phyloP scores from a whole-genome alignment of 306 rosid species.

The Cucurbita moschata region DNA sequence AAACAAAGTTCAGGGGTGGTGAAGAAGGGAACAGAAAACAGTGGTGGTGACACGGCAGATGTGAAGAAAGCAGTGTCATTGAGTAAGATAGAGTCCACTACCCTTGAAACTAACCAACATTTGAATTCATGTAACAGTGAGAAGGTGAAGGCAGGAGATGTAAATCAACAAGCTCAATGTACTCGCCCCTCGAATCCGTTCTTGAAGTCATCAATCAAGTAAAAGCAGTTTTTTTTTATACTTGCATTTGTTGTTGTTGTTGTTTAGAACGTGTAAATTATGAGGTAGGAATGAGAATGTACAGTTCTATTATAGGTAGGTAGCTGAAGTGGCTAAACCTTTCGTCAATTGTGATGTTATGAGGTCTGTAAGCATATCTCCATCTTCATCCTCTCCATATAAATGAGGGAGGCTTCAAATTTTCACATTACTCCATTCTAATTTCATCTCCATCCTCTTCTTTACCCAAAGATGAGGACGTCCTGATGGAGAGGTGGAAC shows the following conservation, averaged over 20 bases:
- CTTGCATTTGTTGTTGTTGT: background rate
- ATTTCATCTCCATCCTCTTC: too few relatives aligned
- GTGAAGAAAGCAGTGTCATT: slow-evolving; percentile 20
- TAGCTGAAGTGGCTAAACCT: background rate
- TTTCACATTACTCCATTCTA: too few relatives aligned
- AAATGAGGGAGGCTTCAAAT: too few relatives aligned
- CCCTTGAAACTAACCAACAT: slow-evolving; percentile 15
- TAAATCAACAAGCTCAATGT: slow-evolving; percentile 25
- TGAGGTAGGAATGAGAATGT: slow-evolving; percentile 5
- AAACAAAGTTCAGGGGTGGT: slow-evolving; percentile 17
- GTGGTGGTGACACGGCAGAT: slow-evolving; percentile 6
- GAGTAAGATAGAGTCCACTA: slow-evolving; percentile 11
- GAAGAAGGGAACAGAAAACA: slow-evolving; percentile 8
- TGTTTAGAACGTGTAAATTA: slow-evolving; percentile 5
- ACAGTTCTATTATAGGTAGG: background rate
- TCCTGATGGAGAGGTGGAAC: too few relatives aligned
- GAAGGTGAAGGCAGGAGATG: slow-evolving; percentile 24
- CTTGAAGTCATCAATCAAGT: slow-evolving; percentile 61
- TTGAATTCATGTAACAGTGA: slow-evolving; percentile 22
- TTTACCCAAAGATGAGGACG: too few relatives aligned
- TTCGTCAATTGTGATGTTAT: background rate
- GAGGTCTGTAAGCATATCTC: too few relatives aligned
- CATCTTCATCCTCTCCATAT: too few relatives aligned
- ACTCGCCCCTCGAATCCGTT: slow-evolving; percentile 64
- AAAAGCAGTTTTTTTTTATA: slow-evolving; percentile 5